These are phyloP conservation scores for maize (Zea mays) DNA, from an alignment of 176 grass and related monocot species.

Conservation along the genomic window Zm-B73-REFERENCE-NAM-5.0 NC_050101.1:118710501-118711000, in stretches of 20 bases:
- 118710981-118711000: background rate
- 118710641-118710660: conserved; percentile 33
- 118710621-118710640: conserved; percentile 8
- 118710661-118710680: conserved; percentile 7
- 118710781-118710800: conserved; percentile 71
- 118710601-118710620: conserved; percentile 35
- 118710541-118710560: conserved; percentile 1
- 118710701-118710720: background rate
- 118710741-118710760: conserved; percentile 37
- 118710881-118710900: conserved; percentile 3
- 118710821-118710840: conserved; percentile 89
- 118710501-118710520: too few species aligned
- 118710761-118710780: conserved; percentile 72
- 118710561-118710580: background rate
- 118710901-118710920: background rate
- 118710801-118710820: conserved; percentile 65
- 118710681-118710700: background rate
- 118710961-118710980: conserved; percentile 11
- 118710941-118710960: conserved; percentile 21
- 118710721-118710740: conserved; percentile 31
- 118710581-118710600: background rate
- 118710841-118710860: conserved; percentile 43
- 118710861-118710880: conserved; percentile 10
- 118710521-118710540: too few species aligned
- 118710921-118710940: background rate